Conservation (phyloP, 2,329 filamentous ascomycete species). For the Penicillium brevicompactum region DNA sequence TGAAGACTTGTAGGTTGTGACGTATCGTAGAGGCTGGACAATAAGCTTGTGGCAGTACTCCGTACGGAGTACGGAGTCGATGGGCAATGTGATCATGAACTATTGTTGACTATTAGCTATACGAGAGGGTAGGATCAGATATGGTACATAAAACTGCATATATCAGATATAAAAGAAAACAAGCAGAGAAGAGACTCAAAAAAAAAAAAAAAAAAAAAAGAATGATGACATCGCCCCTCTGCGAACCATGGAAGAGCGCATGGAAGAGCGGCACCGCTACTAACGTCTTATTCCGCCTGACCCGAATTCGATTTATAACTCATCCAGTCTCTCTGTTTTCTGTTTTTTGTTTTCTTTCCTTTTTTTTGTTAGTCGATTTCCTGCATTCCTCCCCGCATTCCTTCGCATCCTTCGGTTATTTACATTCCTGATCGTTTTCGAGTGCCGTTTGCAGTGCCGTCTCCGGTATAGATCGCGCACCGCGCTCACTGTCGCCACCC, state of each 20-base stretch:
- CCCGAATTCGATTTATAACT: not conserved
- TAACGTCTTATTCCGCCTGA: not conserved
- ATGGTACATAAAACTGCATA: too few species aligned
- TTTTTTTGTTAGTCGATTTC: not conserved
- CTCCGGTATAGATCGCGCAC: conserved; percentile 13
- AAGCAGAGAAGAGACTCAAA: not conserved
- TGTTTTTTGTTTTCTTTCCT: too few species aligned
- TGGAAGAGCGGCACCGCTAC: too few species aligned
- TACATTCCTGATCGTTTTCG: conserved; percentile 19
- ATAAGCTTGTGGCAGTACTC: too few species aligned
- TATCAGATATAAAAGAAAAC: not conserved
- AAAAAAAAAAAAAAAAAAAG: not conserved
- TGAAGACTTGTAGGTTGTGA: too few species aligned
- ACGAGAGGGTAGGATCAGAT: too few species aligned
- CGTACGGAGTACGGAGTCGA: too few species aligned
- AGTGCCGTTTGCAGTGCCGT: conserved; percentile 12
- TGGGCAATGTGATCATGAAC: too few species aligned
- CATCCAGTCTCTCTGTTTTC: too few species aligned
- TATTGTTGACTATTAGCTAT: too few species aligned
- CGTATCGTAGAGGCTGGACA: too few species aligned
- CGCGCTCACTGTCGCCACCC: not conserved
- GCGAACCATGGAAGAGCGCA: not conserved
- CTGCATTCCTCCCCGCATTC: conserved; percentile 5
- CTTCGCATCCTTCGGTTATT: conserved; percentile 16
- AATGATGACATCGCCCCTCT: not conserved